phyloP scores from a whole-genome alignment of 2,329 filamentous ascomycete species.

The Venturia oleaginea region DNA sequence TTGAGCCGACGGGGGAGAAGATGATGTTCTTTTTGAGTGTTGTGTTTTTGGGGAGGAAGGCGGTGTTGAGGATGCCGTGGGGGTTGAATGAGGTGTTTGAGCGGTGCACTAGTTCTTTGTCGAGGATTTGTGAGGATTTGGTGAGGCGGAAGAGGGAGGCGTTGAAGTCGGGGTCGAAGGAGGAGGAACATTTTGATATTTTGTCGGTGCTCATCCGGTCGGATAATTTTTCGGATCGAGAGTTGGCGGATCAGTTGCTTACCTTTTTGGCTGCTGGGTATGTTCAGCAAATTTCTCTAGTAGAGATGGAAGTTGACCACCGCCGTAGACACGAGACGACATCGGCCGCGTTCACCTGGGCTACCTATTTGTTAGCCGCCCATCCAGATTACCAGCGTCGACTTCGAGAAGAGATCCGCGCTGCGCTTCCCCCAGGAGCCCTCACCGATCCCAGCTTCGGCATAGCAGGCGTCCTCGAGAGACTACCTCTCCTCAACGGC shows the following conservation, averaged over 20 bases:
- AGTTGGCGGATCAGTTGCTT: slow-evolving; percentile 46
- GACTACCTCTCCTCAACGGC: slow-evolving; percentile 36
- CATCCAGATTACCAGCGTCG: slow-evolving; percentile 56
- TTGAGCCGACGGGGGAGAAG: slow-evolving; percentile 40
- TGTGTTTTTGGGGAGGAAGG: slow-evolving; percentile 27
- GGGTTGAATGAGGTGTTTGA: slow-evolving; percentile 30
- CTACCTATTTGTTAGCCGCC: slow-evolving; percentile 58
- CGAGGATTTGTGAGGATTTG: neutral
- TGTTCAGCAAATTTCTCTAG: neutral
- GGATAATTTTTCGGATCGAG: slow-evolving; percentile 42
- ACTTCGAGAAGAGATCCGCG: slow-evolving; percentile 60
- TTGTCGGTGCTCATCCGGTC: slow-evolving; percentile 42
- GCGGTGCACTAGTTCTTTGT: neutral
- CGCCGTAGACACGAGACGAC: slow-evolving; percentile 60
- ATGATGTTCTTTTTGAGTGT: slow-evolving; percentile 34
- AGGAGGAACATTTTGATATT: slow-evolving; percentile 30
- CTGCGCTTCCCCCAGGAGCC: slow-evolving; percentile 34
- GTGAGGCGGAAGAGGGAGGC: neutral
- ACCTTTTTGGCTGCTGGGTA: slow-evolving; percentile 46
- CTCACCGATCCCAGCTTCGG: slow-evolving; percentile 19
- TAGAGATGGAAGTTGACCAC: slow-evolving; percentile 13
- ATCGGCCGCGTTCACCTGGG: slow-evolving; percentile 66
- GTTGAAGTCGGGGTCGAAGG: neutral
- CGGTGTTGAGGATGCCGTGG: slow-evolving; percentile 38
- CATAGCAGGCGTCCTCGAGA: slow-evolving; percentile 31